Base-by-base conservation (phyloP, 306 rosid genomes). In the Lablab purpureus region DNA sequence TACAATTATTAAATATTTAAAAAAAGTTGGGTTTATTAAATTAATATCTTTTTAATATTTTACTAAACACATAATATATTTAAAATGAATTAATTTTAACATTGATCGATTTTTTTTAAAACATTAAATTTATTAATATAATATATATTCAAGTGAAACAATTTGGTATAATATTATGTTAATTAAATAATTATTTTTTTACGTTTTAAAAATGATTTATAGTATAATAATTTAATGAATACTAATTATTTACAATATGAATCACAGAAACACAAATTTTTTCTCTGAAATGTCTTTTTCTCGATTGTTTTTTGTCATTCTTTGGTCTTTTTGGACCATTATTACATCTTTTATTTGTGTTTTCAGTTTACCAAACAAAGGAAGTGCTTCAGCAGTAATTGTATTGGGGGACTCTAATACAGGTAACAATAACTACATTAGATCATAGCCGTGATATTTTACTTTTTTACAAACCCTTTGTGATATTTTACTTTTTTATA, bases 361-460 rank as follows among this genome's bases (percentile, higher is more conserved):
- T 10, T 51, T 63, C 19, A 56, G 63, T 47, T 62, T 85, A 36
- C 82, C 87, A 15, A 67, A 59, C 34, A 88, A 84, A 19, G 85
- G 82, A 84, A 86, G 80, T 13, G 76, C 88, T n/a, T 87, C 98
- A 0, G 93, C 93, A 63, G 10, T 93, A n/a, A 52, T 90, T 45
- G 87, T 84, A 11, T 91, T 91, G 71, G 93, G 98, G 76, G 98
- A 91, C 82, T 93, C 98, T 15, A 94, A 91, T 76, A 43, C 97
- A 0, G 97, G 98, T 41, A 93, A 91, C 78, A 93, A 93, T 76
- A 85, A 89, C 77, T 41, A 84, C 22, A 23, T 93, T 65, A 59
- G n/a, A n/a, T n/a, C n/a, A n/a, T n/a, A n/a, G n/a, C n/a, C n/a
- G n/a, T n/a, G n/a, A n/a, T n/a, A n/a, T n/a, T n/a, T n/a, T n/a